These are phyloP conservation scores for Coniella vitis DNA, from an alignment of 2,329 filamentous ascomycete genomes.

Conservation along the genomic window DNA sequence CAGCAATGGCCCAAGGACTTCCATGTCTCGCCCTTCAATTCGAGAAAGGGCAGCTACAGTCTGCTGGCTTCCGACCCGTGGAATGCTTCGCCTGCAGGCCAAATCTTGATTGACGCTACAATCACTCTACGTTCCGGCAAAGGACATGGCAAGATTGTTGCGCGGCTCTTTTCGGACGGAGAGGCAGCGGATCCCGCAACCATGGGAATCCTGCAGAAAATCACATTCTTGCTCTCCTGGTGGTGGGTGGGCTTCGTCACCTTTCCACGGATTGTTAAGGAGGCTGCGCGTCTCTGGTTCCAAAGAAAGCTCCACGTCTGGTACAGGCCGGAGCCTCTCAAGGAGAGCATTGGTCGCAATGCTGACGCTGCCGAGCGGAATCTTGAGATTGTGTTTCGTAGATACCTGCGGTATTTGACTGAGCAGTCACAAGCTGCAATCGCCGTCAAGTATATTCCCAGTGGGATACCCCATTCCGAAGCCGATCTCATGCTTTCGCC, in stretches of 20 bases:
- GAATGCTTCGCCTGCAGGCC: slow-evolving; percentile 28
- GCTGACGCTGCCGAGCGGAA: slow-evolving; percentile 43
- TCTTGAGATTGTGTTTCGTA: slow-evolving; percentile 41
- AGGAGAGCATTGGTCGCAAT: slow-evolving; percentile 45
- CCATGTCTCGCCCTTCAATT: slow-evolving; percentile 71
- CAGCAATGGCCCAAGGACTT: slow-evolving; percentile 63
- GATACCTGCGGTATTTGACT: slow-evolving; percentile 44
- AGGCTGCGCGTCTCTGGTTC: slow-evolving; percentile 54
- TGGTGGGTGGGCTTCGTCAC: slow-evolving; percentile 63
- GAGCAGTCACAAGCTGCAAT: slow-evolving; percentile 37
- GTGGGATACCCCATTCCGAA: slow-evolving; percentile 35
- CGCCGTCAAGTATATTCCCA: slow-evolving; percentile 46
- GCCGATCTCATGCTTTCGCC: slow-evolving; percentile 33
- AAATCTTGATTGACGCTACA: slow-evolving; percentile 46
- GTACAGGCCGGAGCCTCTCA: slow-evolving; percentile 56
- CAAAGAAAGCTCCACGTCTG: slow-evolving; percentile 53
- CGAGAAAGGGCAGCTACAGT: slow-evolving; percentile 48
- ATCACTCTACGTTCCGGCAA: slow-evolving; percentile 57
- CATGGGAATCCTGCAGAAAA: slow-evolving; percentile 36
- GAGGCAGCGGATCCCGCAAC: slow-evolving; percentile 41
- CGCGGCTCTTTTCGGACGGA: slow-evolving; percentile 49
- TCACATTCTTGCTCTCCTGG: slow-evolving; percentile 48
- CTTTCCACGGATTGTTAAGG: slow-evolving; percentile 56
- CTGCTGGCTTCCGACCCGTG: slow-evolving; percentile 44
- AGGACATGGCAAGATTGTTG: slow-evolving; percentile 52